Base-by-base conservation (phyloP, 805 yeast species). In the Saccharomycopsis babjevae region DNA sequence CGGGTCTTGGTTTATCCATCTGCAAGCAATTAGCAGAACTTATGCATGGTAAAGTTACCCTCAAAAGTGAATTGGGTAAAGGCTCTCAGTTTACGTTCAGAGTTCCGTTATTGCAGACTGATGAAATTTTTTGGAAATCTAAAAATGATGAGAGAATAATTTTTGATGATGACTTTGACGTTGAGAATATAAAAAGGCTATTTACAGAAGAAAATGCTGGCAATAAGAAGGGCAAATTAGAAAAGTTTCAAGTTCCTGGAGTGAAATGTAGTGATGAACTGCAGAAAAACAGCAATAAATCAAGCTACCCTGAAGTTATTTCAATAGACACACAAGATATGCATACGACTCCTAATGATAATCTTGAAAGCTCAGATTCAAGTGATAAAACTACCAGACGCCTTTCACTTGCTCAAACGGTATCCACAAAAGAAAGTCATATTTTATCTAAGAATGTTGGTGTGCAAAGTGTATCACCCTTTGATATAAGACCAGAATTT, bases 1-100 rank as follows among this genome's bases (percentile, higher is more conserved):
- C 97, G 0, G 99, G 98, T 1, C 77, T 93, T 56, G 99, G 99
- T 0, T 79, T 93, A 54, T 81, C 86, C 0, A 93, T 93, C 68
- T 94, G 97, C 73, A 79, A 89, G 62, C 97, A 93, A 72, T 80
- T 94, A 62, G 97, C 97, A 0, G 81, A 80, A 40, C 83, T 92
- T 83, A 93, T 93, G 98, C 80, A 84, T 61, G 97, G 99, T 61
- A 83, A 90, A 0, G 81, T 94, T 73, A 80, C 83, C 1, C 72
- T 94, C 57, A 79, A 86, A 61, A 87, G 96, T 0, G 77, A 79
- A 32, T 80, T 88, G 22, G 97, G 96, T 0, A 78, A 82, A 28
- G 99, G 99, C 0, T 86, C 96, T 0, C 85, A 84, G 11, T 93
- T 93, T 69, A 85, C 83, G 0, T 88, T 94, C 67, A 83, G 85